phyloP scores from a whole-genome alignment of 169 alveolate species.

The Miamiensis avidus region DNA sequence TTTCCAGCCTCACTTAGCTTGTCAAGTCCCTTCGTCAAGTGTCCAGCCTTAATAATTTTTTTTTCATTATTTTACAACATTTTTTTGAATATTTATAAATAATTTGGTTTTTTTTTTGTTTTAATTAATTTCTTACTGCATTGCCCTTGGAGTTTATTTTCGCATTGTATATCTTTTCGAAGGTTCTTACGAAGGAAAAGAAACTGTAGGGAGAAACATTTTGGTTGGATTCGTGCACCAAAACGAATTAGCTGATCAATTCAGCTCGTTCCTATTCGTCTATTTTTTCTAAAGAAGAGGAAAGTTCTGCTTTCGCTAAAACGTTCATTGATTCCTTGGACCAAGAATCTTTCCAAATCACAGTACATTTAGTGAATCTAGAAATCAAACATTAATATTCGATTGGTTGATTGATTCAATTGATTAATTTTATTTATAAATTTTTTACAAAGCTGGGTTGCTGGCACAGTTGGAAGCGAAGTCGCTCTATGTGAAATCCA shows the following conservation, averaged over 20 bases:
- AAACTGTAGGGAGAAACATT: neutral
- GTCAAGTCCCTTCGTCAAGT: conserved; percentile 84
- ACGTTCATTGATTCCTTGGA: conserved; percentile 43
- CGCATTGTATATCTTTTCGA: conserved; percentile 7
- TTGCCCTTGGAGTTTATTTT: neutral
- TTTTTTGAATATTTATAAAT: neutral
- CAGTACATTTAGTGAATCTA: conserved; percentile 52
- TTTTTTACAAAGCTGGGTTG: conserved; percentile 51
- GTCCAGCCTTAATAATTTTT: conserved; percentile 50
- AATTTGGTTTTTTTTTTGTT: too few species aligned
- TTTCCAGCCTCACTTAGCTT: conserved; percentile 90
- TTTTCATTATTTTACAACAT: neutral
- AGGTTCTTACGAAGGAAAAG: conserved; percentile 16
- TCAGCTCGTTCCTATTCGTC: neutral
- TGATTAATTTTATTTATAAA: too few species aligned
- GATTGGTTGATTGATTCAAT: neutral
- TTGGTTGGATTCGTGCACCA: conserved; percentile 1
- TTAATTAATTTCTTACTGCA: neutral
- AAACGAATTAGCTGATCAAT: neutral
- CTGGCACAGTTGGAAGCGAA: conserved; percentile 43
- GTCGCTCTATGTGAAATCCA: conserved; percentile 40
- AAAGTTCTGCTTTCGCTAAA: conserved; percentile 46
- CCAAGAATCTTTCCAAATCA: conserved; percentile 52
- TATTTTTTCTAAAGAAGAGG: neutral
- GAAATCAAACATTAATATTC: too few species aligned